phyloP scores from a whole-genome alignment of 2,329 filamentous ascomycete species.

The Hypoxylon sp. region DNA sequence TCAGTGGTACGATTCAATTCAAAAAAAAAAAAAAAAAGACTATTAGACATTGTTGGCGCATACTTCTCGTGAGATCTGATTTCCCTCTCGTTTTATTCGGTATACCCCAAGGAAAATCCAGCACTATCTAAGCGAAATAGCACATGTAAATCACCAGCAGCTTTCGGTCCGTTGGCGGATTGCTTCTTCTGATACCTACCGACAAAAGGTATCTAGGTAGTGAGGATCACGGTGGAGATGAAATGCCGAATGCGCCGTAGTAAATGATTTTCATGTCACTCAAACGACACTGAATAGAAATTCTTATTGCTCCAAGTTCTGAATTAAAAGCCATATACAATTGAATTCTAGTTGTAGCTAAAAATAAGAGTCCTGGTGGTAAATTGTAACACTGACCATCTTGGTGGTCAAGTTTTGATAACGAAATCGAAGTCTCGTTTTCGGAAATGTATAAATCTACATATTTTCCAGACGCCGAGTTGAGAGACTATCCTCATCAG shows the following conservation, averaged over 20 bases:
- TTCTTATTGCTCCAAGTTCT: background rate
- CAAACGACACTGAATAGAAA: background rate
- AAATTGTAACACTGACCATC: slow-evolving; percentile 13
- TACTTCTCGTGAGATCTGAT: background rate
- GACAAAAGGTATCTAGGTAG: background rate
- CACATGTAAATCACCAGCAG: background rate
- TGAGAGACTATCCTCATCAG: slow-evolving; percentile 20
- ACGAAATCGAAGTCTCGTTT: slow-evolving; percentile 22
- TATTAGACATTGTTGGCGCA: background rate
- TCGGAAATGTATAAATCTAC: slow-evolving; percentile 31
- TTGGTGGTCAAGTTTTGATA: slow-evolving; percentile 7
- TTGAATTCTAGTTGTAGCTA: slow-evolving; percentile 12
- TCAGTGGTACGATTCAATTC: slow-evolving; percentile 7
- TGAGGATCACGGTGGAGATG: background rate
- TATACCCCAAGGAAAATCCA: background rate
- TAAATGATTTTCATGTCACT: background rate
- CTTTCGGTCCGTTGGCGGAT: background rate
- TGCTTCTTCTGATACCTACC: no score
- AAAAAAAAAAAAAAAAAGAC: background rate
- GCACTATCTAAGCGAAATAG: background rate
- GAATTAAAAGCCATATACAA: slow-evolving; percentile 17
- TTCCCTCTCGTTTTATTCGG: slow-evolving; percentile 1
- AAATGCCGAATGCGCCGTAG: background rate
- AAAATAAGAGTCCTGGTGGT: slow-evolving; percentile 1
- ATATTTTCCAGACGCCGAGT: slow-evolving; percentile 8